Conservation (phyloP, 306 rosid species). For the Lathyrus aphaca region DNA sequence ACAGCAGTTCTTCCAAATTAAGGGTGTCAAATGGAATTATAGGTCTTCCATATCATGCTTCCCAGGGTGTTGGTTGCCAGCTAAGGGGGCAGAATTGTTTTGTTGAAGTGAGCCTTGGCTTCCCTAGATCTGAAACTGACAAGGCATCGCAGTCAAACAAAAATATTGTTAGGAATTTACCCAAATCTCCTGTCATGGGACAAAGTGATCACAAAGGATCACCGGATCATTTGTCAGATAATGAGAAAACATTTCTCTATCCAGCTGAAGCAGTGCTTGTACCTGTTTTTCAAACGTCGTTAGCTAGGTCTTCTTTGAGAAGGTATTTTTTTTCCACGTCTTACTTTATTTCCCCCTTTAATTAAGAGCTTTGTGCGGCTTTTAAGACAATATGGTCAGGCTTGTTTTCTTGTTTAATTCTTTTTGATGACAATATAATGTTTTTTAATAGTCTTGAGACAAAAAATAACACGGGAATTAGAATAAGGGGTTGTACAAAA, state of each 20-base stretch:
- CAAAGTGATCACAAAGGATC: constrained; percentile 75
- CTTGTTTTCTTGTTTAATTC: constrained; percentile 23
- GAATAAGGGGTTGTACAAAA: constrained; percentile 1
- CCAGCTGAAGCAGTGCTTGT: constrained; percentile 93
- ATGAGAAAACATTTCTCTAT: constrained; percentile 79
- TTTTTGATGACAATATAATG: constrained; percentile 19
- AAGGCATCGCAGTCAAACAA: constrained; percentile 52
- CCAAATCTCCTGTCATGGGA: constrained; percentile 59
- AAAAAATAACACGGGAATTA: constrained; percentile 1
- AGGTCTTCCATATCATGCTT: constrained; percentile 77
- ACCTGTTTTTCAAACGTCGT: constrained; percentile 77
- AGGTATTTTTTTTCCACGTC: constrained; percentile 53
- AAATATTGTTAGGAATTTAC: constrained; percentile 49
- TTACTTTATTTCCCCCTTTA: constrained; percentile 23
- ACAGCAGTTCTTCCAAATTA: constrained; percentile 69
- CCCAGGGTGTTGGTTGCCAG: constrained; percentile 85
- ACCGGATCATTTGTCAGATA: constrained; percentile 51
- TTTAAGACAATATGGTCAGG: constrained; percentile 16
- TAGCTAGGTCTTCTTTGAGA: constrained; percentile 80
- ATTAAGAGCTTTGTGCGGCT: constrained; percentile 23
- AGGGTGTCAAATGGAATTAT: constrained; percentile 74
- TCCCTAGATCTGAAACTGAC: constrained; percentile 65
- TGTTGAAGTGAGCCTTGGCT: constrained; percentile 91
- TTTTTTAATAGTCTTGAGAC: constrained; percentile 3
- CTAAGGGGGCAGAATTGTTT: constrained; percentile 80